Conservation (phyloP, 306 rosid genomes). For the Cicer judaicum region DNA sequence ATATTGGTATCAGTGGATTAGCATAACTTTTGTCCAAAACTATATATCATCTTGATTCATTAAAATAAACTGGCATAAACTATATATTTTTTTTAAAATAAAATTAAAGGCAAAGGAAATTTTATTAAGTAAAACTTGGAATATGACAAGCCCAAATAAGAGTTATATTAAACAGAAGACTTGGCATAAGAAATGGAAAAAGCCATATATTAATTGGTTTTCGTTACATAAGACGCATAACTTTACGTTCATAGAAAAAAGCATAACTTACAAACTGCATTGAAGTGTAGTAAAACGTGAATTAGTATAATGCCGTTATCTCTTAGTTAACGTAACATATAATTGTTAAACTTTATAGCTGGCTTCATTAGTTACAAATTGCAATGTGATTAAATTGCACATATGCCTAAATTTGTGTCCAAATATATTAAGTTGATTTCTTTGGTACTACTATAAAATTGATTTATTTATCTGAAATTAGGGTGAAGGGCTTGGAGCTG, state of each 20-base stretch:
- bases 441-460: neutral
- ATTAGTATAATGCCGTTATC: constrained; percentile 3
- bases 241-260: neutral
- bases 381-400: neutral
- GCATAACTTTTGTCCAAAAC: too few species aligned
- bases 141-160: too few species aligned
- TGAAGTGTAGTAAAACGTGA: neutral
- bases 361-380: constrained; percentile 17
- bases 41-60: too few species aligned
- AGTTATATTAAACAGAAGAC: too few species aligned
- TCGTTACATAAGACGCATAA: neutral
- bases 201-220: neutral
- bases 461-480: neutral
- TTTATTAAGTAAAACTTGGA: too few species aligned
- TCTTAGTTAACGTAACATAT: neutral
- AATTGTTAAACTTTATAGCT: neutral
- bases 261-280: neutral
- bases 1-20: too few species aligned
- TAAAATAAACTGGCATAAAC: too few species aligned
- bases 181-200: too few species aligned
- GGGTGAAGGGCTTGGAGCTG: constrained; percentile 56
- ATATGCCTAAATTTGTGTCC: neutral
- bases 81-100: too few species aligned
- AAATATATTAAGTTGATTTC: neutral
- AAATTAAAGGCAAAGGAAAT: too few species aligned